Conservation (phyloP, 148 eudicot species). For the Chenopodium berlandieri region DNA sequence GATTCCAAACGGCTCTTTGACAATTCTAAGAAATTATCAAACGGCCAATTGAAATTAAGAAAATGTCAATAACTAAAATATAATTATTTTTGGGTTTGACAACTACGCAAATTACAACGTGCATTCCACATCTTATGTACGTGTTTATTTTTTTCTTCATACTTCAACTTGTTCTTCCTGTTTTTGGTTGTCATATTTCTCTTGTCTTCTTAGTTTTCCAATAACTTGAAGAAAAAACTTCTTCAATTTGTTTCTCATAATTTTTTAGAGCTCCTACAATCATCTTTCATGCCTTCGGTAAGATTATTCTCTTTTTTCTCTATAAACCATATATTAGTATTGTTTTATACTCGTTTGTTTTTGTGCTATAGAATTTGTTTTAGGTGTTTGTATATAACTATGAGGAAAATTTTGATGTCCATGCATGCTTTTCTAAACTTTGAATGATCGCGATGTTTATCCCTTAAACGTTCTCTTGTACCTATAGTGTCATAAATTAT, state of each 20-base stretch:
- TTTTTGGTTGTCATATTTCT: neutral
- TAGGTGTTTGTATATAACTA: neutral
- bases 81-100: neutral
- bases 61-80: neutral
- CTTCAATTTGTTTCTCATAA: neutral
- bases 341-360: neutral
- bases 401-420: too few species aligned
- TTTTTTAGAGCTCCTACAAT: neutral
- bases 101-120: neutral
- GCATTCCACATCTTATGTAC: conserved; percentile 11
- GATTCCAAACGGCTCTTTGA: neutral
- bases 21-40: too few species aligned
- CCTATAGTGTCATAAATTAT: too few species aligned
- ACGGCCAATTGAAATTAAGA: neutral
- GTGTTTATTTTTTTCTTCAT: neutral
- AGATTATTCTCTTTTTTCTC: neutral
- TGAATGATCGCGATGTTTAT: too few species aligned
- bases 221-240: too few species aligned
- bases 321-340: too few species aligned
- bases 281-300: conserved; percentile 19
- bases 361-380: neutral
- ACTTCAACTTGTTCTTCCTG: conserved; percentile 2
- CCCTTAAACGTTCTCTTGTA: too few species aligned
- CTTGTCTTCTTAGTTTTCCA: neutral
- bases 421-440: too few species aligned